Evolutionary conservation across 805 yeast species (phyloP).

Genomic region (Candida methanosorbosa): DNA sequence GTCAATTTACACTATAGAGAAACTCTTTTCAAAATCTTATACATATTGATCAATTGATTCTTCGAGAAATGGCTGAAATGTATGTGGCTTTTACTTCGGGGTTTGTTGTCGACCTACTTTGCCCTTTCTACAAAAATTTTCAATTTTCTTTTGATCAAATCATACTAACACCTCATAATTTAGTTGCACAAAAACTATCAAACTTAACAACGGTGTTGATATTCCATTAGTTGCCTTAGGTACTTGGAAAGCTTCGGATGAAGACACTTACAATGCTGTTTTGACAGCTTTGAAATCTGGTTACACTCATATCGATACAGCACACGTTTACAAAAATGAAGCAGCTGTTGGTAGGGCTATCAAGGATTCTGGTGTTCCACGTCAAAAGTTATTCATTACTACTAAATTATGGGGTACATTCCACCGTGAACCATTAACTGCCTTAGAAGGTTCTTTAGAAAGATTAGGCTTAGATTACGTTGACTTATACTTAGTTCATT

Average conservation of each 20-base stretch:
- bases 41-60: too few relatives aligned
- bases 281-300: constrained; percentile 51
- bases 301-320: constrained; percentile 69
- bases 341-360: constrained; percentile 50
- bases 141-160: background rate
- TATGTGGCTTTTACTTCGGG: background rate
- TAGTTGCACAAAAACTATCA: constrained; percentile 5
- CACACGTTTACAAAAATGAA: constrained; percentile 58
- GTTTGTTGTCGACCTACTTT: too few relatives aligned
- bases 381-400: constrained; percentile 60
- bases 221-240: constrained; percentile 71
- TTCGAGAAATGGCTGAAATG: constrained; percentile 1
- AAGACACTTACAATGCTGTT: constrained; percentile 47
- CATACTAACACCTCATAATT: background rate
- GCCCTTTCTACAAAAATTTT: background rate
- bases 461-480: constrained; percentile 67
- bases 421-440: constrained; percentile 39
- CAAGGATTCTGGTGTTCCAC: constrained; percentile 49
- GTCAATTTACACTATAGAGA: too few relatives aligned
- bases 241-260: constrained; percentile 55
- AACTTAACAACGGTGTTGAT: constrained; percentile 43
- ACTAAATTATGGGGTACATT: constrained; percentile 59
- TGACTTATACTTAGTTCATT: constrained; percentile 72
- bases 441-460: constrained; percentile 48
- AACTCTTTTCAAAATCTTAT: too few relatives aligned